Evolutionary conservation across 352 stramenopile genomes (phyloP).

Genomic region (Globisporangium spinosum): DNA sequence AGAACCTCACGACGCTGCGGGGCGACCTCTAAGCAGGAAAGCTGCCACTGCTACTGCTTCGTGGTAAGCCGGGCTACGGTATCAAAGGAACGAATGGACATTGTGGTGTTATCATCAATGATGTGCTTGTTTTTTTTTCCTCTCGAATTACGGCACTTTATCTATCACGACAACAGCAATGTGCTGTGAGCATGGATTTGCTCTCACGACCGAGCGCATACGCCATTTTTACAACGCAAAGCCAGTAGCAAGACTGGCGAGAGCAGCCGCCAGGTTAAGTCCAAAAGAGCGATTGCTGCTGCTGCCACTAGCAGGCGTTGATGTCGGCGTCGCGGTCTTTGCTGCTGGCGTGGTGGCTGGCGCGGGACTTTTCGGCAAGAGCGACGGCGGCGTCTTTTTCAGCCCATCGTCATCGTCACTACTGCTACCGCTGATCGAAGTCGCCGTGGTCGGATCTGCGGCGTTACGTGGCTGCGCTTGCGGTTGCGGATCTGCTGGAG

Average conservation of each 20-base stretch:
- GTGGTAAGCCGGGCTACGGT: background rate
- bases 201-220: background rate
- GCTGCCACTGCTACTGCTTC: background rate
- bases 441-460: background rate
- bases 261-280: background rate
- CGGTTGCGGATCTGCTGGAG: background rate
- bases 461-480: background rate
- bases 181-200: background rate
- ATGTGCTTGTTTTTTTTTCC: background rate
- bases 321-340: background rate
- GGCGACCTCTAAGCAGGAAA: conserved; percentile 14
- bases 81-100: background rate
- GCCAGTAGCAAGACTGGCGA: background rate
- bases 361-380: background rate
- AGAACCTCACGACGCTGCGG: conserved; percentile 54
- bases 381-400: conserved; percentile 12
- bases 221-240: conserved; percentile 1
- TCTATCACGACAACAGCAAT: background rate
- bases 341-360: background rate
- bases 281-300: background rate
- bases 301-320: background rate
- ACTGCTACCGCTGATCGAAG: background rate
- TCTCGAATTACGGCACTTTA: background rate
- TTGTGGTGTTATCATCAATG: background rate
- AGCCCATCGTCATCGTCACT: background rate